These are phyloP conservation scores for Mortierella sp. DNA, from an alignment of 371 early-diverging fungal species.

Conservation along the genomic window DNA sequence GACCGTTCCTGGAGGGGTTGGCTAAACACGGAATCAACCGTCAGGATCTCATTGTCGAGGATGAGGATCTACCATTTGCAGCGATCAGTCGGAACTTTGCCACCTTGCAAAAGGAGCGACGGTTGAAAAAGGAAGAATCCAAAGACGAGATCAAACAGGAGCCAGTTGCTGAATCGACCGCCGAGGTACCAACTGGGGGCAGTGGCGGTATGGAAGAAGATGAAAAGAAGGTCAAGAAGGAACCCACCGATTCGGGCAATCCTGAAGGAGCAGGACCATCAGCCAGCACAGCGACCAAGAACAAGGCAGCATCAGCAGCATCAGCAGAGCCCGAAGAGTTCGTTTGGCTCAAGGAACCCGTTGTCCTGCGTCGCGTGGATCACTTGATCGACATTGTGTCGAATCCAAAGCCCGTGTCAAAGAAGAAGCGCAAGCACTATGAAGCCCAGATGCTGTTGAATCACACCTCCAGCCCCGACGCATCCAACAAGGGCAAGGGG, in stretches of 20 bases:
- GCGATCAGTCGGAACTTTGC: constrained; percentile 40
- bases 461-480: background rate
- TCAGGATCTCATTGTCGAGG: constrained; percentile 74
- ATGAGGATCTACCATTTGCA: constrained; percentile 69
- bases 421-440: constrained; percentile 41
- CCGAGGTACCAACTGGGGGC: no score
- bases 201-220: background rate
- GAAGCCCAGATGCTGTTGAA: constrained; percentile 25
- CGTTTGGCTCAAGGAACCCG: constrained; percentile 71
- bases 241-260: background rate
- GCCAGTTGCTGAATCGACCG: background rate
- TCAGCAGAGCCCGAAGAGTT: constrained; percentile 56
- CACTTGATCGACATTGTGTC: constrained; percentile 67
- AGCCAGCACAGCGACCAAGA: constrained; percentile 22
- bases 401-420: constrained; percentile 63
- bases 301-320: constrained; percentile 1
- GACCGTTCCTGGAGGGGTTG: constrained; percentile 74
- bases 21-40: constrained; percentile 79
- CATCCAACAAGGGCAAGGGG: constrained; percentile 8
- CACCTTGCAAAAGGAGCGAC: constrained; percentile 18
- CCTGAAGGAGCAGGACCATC: background rate
- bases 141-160: background rate
- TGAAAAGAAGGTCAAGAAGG: background rate
- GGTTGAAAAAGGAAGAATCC: constrained; percentile 14
- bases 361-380: constrained; percentile 69